phyloP scores from a whole-genome alignment of 768 basidiomycete genomes.

The Filobasidium floriforme region DNA sequence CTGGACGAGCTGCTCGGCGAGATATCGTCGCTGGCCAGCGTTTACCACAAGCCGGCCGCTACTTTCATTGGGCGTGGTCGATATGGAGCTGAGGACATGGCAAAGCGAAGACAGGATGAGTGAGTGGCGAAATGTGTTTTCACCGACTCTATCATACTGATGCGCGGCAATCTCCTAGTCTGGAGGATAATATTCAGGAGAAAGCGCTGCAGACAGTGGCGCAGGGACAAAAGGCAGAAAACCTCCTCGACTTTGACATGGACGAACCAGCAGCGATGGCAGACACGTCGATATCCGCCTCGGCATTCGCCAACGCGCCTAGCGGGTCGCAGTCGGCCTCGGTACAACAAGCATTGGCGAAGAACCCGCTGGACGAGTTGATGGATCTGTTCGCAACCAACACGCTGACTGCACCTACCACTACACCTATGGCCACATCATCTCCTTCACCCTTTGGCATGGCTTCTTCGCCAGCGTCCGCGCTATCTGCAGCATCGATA shows the following conservation, averaged over 20 bases:
- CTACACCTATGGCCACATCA: background rate
- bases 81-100: slow-evolving; percentile 51
- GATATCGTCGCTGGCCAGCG: slow-evolving; percentile 79
- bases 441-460: background rate
- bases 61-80: slow-evolving; percentile 91
- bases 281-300: slow-evolving; percentile 52
- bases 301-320: slow-evolving; percentile 45
- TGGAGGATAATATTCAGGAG: slow-evolving; percentile 62
- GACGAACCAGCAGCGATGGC: slow-evolving; percentile 52
- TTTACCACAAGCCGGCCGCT: slow-evolving; percentile 93
- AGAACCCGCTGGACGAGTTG: slow-evolving; percentile 84
- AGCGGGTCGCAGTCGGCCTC: slow-evolving; percentile 30
- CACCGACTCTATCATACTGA: background rate
- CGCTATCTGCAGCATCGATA: background rate
- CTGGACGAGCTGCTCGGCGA: slow-evolving; percentile 88
- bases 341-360: slow-evolving; percentile 58
- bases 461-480: background rate
- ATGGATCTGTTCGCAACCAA: slow-evolving; percentile 76
- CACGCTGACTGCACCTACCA: slow-evolving; percentile 6
- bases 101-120: slow-evolving; percentile 34
- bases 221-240: slow-evolving; percentile 86
- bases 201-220: slow-evolving; percentile 87
- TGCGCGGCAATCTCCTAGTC: background rate
- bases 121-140: slow-evolving; percentile 24
- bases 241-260: slow-evolving; percentile 81